A percentile compares a stretch with the other conserved stretches of the same genome.
These are phyloP conservation scores for Protoeuglena noctilucae DNA, from an alignment of 139 green algal species.

Conservation along the genomic window DNA sequence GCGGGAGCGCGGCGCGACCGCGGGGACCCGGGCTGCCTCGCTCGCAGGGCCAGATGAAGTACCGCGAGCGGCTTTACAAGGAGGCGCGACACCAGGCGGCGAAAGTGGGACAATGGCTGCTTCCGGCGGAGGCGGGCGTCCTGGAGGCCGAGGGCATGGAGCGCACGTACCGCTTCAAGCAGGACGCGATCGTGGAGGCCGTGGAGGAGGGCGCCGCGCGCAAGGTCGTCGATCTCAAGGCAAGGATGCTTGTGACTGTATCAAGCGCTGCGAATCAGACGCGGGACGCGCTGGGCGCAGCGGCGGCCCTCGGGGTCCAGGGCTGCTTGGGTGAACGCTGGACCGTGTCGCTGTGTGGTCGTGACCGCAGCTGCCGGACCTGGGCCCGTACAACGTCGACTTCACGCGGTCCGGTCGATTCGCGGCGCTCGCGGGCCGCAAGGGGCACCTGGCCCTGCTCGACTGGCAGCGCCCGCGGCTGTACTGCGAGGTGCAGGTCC, in stretches of 20 bases:
- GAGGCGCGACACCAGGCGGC: slow-evolving; percentile 40
- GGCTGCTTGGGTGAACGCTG: not conserved
- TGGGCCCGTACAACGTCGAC: slow-evolving; percentile 64
- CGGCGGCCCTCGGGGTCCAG: slow-evolving; percentile 17
- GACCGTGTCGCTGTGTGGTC: not conserved
- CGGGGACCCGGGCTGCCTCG: no score
- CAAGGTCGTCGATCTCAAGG: slow-evolving; percentile 79
- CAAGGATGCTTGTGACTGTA: slow-evolving; percentile 1
- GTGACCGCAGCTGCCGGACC: slow-evolving; percentile 37
- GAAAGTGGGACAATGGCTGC: slow-evolving; percentile 60
- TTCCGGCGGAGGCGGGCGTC: slow-evolving; percentile 46
- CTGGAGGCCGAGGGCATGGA: slow-evolving; percentile 82
- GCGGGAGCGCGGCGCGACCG: no score
- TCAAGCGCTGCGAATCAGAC: not conserved
- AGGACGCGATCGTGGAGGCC: slow-evolving; percentile 55
- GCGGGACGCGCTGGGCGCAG: no score
- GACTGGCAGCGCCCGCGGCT: slow-evolving; percentile 62
- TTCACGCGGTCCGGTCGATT: slow-evolving; percentile 66
- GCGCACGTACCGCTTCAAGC: slow-evolving; percentile 68
- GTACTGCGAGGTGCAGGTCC: slow-evolving; percentile 75
- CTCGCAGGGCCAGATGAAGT: slow-evolving; percentile 47
- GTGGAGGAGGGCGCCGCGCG: slow-evolving; percentile 35
- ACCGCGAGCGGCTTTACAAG: slow-evolving; percentile 33
- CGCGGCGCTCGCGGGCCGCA: slow-evolving; percentile 60
- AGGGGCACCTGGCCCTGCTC: slow-evolving; percentile 82